A percentile compares a stretch with the other conserved stretches of the same genome.
These are phyloP conservation scores for Cryptococcus amylolentus DNA, from an alignment of 1,284 basidiomycete species.

Conservation along the genomic window DNA sequence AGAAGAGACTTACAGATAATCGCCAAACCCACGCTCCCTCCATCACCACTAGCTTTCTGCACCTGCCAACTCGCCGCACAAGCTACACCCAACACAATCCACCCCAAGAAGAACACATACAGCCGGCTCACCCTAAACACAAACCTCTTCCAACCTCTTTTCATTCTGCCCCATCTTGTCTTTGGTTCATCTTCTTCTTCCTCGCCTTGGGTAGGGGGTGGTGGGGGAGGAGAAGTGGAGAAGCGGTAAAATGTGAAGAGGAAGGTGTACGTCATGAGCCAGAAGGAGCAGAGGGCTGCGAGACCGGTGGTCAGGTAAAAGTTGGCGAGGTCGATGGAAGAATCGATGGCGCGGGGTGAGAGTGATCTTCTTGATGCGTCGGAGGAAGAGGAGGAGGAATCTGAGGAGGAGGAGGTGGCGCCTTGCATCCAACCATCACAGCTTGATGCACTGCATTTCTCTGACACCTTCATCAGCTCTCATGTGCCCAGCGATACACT, in stretches of 20 bases:
- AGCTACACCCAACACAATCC: slow-evolving; percentile 12
- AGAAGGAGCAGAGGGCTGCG: slow-evolving; percentile 18
- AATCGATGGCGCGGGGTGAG: background rate
- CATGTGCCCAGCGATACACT: background rate
- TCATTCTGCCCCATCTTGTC: background rate
- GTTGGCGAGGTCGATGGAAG: slow-evolving; percentile 7
- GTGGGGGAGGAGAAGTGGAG: slow-evolving; percentile 4
- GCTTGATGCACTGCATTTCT: slow-evolving; percentile 11
- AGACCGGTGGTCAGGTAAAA: slow-evolving; percentile 24
- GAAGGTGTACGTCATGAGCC: slow-evolving; percentile 17
- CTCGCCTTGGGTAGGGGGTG: background rate
- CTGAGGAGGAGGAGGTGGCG: slow-evolving; percentile 5
- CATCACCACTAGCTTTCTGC: slow-evolving; percentile 1
- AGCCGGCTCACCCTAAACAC: slow-evolving; percentile 10
- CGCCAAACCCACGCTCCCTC: slow-evolving; percentile 8
- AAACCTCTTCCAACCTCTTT: slow-evolving; percentile 11
- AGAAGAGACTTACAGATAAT: slow-evolving; percentile 8
- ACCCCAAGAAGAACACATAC: slow-evolving; percentile 11
- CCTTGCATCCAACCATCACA: slow-evolving; percentile 21
- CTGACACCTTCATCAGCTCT: slow-evolving; percentile 6
- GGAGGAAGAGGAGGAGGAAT: background rate
- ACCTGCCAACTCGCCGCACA: slow-evolving; percentile 8
- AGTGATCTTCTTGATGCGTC: background rate
- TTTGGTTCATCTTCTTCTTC: background rate
- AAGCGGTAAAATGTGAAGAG: slow-evolving; percentile 17